phyloP scores from a whole-genome alignment of 805 yeast species.

The Saturnispora zaruensis region DNA sequence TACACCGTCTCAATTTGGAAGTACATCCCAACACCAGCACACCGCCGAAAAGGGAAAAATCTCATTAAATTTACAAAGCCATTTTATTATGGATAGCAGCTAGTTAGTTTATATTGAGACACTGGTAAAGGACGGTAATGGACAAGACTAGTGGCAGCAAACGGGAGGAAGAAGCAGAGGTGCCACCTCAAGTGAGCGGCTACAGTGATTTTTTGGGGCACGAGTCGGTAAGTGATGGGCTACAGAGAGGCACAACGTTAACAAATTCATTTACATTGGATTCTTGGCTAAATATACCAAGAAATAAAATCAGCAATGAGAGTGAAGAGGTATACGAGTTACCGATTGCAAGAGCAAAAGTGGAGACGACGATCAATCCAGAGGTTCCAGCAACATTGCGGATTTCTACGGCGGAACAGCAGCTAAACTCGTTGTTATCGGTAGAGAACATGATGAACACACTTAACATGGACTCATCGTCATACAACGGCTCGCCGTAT shows the following conservation, averaged over 20 bases:
- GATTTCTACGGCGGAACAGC: neutral
- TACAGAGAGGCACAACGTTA: neutral
- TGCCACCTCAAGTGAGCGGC: neutral
- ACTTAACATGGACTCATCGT: neutral
- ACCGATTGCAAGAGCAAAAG: neutral
- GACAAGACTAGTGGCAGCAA: neutral
- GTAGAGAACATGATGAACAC: neutral
- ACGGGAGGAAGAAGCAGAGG: neutral
- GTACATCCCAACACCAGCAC: neutral
- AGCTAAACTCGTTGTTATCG: neutral
- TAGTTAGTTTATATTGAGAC: neutral
- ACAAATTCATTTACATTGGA: conserved; percentile 2
- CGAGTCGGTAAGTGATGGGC: neutral
- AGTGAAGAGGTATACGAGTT: neutral
- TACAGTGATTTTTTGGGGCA: neutral
- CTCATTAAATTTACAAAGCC: neutral
- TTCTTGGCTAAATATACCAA: conserved; percentile 5
- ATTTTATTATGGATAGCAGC: neutral
- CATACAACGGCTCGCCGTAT: conserved; percentile 5
- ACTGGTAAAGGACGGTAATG: neutral
- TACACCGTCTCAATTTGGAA: neutral
- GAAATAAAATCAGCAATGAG: neutral
- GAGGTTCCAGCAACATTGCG: neutral
- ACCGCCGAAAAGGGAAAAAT: neutral
- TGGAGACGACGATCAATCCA: neutral